Evolutionary conservation across 306 rosid genomes (phyloP).

Genomic region (Neltuma alba): DNA sequence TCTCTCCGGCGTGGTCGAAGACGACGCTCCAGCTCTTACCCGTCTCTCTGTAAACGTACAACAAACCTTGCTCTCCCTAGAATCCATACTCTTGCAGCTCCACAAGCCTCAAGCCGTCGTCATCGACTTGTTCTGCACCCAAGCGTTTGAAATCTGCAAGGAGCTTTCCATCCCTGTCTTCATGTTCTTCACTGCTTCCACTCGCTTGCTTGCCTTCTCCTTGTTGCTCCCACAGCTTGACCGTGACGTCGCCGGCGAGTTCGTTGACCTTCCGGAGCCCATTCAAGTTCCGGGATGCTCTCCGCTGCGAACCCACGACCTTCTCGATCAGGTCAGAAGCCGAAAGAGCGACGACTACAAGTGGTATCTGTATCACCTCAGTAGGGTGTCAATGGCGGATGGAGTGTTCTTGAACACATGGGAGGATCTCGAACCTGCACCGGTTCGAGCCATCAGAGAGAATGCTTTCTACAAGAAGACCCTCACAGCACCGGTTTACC

Average conservation of each 20-base stretch:
- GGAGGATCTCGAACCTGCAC: slow-evolving; percentile 45
- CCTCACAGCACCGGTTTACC: slow-evolving; percentile 28
- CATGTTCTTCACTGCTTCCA: slow-evolving; percentile 43
- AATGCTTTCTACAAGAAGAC: slow-evolving; percentile 31
- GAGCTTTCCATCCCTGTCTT: slow-evolving; percentile 47
- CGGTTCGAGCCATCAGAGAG: slow-evolving; percentile 37
- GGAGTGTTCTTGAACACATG: slow-evolving; percentile 46
- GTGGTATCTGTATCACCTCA: slow-evolving; percentile 33
- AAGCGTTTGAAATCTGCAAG: slow-evolving; percentile 41
- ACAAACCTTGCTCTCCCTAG: slow-evolving; percentile 36
- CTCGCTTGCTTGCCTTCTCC: slow-evolving; percentile 40
- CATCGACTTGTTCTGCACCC: slow-evolving; percentile 49
- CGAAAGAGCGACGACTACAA: slow-evolving; percentile 39
- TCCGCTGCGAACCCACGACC: slow-evolving; percentile 36
- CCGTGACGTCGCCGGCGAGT: slow-evolving; percentile 42
- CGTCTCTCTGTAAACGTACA: slow-evolving; percentile 34
- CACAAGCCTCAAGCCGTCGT: slow-evolving; percentile 42
- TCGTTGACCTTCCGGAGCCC: slow-evolving; percentile 48
- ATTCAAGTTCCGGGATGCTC: slow-evolving; percentile 44
- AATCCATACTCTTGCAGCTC: slow-evolving; percentile 32
- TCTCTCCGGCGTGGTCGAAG: slow-evolving; percentile 7
- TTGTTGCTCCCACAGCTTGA: slow-evolving; percentile 39
- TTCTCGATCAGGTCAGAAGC: slow-evolving; percentile 31
- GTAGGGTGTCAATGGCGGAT: slow-evolving; percentile 34
- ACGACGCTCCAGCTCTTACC: slow-evolving; percentile 7